Conservation (phyloP, 441 rosid species). For the Erysimum cheiri region DNA sequence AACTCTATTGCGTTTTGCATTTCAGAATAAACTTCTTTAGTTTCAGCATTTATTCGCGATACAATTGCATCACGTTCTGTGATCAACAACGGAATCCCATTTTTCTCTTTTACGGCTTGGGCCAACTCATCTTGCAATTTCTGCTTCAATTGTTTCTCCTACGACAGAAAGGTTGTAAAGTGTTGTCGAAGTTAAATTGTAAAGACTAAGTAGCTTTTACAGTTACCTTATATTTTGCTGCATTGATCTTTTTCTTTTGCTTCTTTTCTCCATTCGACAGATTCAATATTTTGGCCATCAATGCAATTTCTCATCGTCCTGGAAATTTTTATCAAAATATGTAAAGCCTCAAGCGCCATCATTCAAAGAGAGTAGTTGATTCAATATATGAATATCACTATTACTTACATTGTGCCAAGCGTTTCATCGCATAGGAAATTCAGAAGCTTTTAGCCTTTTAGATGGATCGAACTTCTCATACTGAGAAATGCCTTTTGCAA, state of each 20-base stretch:
- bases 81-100: conserved; percentile 50
- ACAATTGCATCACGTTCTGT: conserved; percentile 47
- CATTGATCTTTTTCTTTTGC: conserved; percentile 57
- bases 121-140: conserved; percentile 52
- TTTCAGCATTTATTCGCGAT: conserved; percentile 46
- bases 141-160: conserved; percentile 55
- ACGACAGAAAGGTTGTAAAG: conserved; percentile 23
- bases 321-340: conserved; percentile 7
- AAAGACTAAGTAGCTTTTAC: background rate
- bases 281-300: conserved; percentile 55
- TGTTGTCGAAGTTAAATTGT: background rate
- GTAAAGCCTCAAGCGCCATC: conserved; percentile 14
- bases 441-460: conserved; percentile 50
- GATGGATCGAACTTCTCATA: conserved; percentile 50
- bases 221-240: conserved; percentile 66
- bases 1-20: conserved; percentile 36
- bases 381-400: conserved; percentile 1
- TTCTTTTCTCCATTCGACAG: conserved; percentile 55
- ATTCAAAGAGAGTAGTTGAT: conserved; percentile 1
- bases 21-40: conserved; percentile 43
- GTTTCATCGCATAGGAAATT: conserved; percentile 71
- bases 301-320: conserved; percentile 71
- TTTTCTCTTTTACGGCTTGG: conserved; percentile 46
- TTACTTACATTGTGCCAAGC: conserved; percentile 72
- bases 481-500: conserved; percentile 36